Conservation (phyloP, 495 filamentous ascomycete genomes). For the Tirmania nivea region DNA sequence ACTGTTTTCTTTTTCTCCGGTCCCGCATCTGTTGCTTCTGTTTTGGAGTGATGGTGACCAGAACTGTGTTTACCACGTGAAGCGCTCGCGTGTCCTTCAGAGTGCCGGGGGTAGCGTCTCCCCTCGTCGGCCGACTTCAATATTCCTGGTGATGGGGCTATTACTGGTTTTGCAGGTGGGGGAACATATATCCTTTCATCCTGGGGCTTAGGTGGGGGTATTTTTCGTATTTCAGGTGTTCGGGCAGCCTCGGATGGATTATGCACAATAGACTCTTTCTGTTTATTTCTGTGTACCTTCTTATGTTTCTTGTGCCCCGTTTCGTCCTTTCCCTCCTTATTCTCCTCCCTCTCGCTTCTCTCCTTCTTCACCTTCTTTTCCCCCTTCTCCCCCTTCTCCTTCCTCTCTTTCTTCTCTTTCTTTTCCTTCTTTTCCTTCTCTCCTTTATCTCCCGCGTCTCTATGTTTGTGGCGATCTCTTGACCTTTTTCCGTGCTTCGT, state of each 20-base stretch:
- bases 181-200: too few species aligned
- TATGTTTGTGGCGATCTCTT: background rate
- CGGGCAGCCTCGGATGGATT: too few species aligned
- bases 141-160: too few species aligned
- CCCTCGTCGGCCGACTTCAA: background rate
- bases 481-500: background rate
- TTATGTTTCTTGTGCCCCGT: background rate
- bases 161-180: too few species aligned
- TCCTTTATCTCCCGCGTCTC: background rate
- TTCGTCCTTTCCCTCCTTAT: background rate
- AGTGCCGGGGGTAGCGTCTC: background rate
- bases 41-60: background rate
- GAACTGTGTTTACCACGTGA: background rate
- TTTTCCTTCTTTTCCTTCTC: background rate
- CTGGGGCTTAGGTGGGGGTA: too few species aligned
- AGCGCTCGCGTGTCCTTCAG: background rate
- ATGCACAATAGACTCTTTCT: too few species aligned
- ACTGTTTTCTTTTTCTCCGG: background rate
- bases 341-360: background rate
- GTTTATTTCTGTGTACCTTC: too few species aligned
- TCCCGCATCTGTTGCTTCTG: background rate
- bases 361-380: background rate
- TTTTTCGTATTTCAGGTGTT: too few species aligned
- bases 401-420: background rate
- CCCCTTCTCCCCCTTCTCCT: background rate